Base-by-base conservation (phyloP, 345 rosid genomes). In the Eucalyptus sp. region DNA sequence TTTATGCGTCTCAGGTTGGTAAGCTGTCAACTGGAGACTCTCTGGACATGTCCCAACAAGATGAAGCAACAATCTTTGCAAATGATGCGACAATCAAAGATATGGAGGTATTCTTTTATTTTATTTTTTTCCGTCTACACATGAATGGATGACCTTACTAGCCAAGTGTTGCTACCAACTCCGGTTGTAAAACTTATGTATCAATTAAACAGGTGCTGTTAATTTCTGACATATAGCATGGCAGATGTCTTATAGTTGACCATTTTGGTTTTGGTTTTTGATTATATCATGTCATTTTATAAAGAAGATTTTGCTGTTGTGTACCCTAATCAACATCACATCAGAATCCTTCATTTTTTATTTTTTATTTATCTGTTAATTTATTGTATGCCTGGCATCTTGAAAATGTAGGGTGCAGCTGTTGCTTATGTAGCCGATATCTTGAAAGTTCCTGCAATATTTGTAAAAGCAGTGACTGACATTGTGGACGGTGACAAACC, bases 1-100 rank as follows among this genome's bases (percentile, higher is more conserved):
- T 87, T 31, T 71, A 51, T 52, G 22, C 46, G 7, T 90, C 87
- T 86, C 92, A 98, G 99, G 92, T 89, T n/a, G 98, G 99, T 88
- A 94, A 93, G 89, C 92, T 98, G 91, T 97, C 99, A 10, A 98
- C 99, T 76, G 99, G 99, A 13, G 99, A 97, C 94, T 98, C 99
- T 90, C 92, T 97, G 89, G 99, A 96, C 90, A 95, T 97, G 96
- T 92, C 96, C 84, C 93, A 95, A 76, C 97, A 96, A 62, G 99
- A 97, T 56, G 96, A 98, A 94, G 92, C 94, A 62, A 88, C 96
- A 18, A 95, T 97, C 64, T 88, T 87, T 24, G 98, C 99, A 90
- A 97, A 97, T 89, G 97, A 96, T 91, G 99, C 98, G 62, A 90
- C 96, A 29, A 88, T 97, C 88, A 98, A 98, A 93, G 99, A 98